Percentiles rank a stretch among this genome's conserved stretches.
phyloP scores from a whole-genome alignment of 148 eudicot species.

The Rheum nobile region DNA sequence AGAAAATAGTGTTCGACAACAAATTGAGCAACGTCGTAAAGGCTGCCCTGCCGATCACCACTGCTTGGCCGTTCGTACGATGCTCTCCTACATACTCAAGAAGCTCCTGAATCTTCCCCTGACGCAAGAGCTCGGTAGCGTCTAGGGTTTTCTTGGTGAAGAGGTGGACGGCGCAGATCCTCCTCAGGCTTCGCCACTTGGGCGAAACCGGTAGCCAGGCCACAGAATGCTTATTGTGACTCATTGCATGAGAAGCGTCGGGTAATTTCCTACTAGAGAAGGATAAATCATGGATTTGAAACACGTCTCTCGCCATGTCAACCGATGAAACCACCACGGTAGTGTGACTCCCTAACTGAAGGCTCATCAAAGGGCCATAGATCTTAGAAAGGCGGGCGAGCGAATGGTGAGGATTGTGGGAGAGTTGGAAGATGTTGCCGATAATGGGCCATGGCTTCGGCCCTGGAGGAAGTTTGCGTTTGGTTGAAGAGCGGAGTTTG shows the following conservation, averaged over 20 bases:
- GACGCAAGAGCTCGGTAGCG: constrained; percentile 11
- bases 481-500: neutral
- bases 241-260: neutral
- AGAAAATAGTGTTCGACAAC: constrained; percentile 21
- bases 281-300: constrained; percentile 17
- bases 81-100: constrained; percentile 6
- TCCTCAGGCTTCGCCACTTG: constrained; percentile 18
- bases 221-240: constrained; percentile 16
- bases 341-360: constrained; percentile 27
- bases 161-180: constrained; percentile 11
- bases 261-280: constrained; percentile 8
- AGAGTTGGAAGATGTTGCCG: constrained; percentile 30
- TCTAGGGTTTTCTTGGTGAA: constrained; percentile 17
- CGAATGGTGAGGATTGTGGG: constrained; percentile 24
- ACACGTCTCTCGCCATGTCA: constrained; percentile 17
- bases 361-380: constrained; percentile 38
- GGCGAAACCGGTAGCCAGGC: constrained; percentile 16
- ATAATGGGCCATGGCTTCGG: constrained; percentile 37
- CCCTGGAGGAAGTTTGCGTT: constrained; percentile 33
- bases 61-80: neutral
- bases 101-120: constrained; percentile 20
- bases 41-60: constrained; percentile 19
- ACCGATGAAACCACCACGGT: constrained; percentile 35
- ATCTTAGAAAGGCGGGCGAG: constrained; percentile 19
- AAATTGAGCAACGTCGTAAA: constrained; percentile 18